Evolutionary conservation across 495 filamentous ascomycete genomes (phyloP).

Genomic region (Penicillium maclennaniae): DNA sequence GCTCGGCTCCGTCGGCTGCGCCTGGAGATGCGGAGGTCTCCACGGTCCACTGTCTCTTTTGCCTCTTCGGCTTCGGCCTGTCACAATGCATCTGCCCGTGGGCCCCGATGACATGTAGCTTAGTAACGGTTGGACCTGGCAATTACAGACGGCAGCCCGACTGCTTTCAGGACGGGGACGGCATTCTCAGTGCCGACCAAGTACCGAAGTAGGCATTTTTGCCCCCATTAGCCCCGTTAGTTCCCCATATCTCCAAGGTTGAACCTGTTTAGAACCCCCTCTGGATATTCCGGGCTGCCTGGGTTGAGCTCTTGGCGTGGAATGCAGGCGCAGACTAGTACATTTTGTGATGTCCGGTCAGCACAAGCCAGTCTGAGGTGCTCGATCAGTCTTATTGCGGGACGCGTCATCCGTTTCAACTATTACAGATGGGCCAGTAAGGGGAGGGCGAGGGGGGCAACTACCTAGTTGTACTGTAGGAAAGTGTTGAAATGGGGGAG

Average conservation of each 20-base stretch:
- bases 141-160: constrained; percentile 25
- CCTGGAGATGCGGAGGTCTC: constrained; percentile 24
- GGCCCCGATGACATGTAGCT: constrained; percentile 3
- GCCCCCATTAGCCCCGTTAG: too few relatives aligned
- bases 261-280: background rate
- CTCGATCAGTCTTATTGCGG: too few relatives aligned
- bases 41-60: constrained; percentile 8
- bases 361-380: too few relatives aligned
- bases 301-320: background rate
- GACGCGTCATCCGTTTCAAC: too few relatives aligned
- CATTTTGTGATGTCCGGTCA: background rate
- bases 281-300: background rate
- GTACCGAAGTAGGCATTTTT: constrained; percentile 11
- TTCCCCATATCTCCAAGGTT: background rate
- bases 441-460: too few relatives aligned
- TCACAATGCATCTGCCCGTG: constrained; percentile 1
- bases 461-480: too few relatives aligned
- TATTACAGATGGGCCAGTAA: too few relatives aligned
- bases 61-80: constrained; percentile 11
- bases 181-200: constrained; percentile 8
- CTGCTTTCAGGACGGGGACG: background rate
- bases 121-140: constrained; percentile 9
- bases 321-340: background rate
- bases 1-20: constrained; percentile 4
- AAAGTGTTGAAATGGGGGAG: too few relatives aligned